Base-by-base conservation (phyloP, 768 basidiomycete genomes). In the Mycena rosella region DNA sequence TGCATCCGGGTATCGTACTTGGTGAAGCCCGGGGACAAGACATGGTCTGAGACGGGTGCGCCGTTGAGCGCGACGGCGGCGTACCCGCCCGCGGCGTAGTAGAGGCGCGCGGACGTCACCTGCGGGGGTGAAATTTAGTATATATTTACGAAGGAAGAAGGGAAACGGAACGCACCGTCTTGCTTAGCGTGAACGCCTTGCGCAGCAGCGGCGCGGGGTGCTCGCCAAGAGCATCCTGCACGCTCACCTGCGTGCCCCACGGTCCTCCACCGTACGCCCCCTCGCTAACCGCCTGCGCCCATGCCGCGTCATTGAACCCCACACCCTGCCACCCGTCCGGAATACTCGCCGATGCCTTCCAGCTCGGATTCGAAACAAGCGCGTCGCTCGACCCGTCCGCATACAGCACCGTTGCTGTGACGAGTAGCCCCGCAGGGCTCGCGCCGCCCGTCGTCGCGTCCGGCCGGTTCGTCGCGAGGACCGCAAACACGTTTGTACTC, bases 81-180 rank as follows among this genome's bases (percentile, higher is more conserved):
- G 58, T 78, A 78, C 10, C 77, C 77, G 36, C 77, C 77, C 3
- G 74, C 75, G 9, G 73, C 67, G 58, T 78, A 78, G 62, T 75
- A 76, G 13, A 78, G 66, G 15, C 75, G 74, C 14, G 76, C 77
- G 34, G 70, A 73, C 2, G 73, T 71, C 11, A 78, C 60, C 24
- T 72, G 14, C 44, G 73, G 38, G 15, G 44, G 42, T 20, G 18
- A 15, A 42, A 20, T 20, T 42, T 36, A 36, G 34, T 15, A 36
- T n/a, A n/a, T n/a, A n/a, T n/a, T n/a, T n/a, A n/a, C 13, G 47
- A 42, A 18, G 30, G 29, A 40, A 14, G 38, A 40, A 40, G 10
- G 45, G 26, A 30, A 45, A 27, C 22, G 20, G 27, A 49, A 27
- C 61, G 17, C 42, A 24, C 45, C 58, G 47, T n/a, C 63, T 65